phyloP scores from a whole-genome alignment of 257 asterid species.

The Fraxinus anomala region DNA sequence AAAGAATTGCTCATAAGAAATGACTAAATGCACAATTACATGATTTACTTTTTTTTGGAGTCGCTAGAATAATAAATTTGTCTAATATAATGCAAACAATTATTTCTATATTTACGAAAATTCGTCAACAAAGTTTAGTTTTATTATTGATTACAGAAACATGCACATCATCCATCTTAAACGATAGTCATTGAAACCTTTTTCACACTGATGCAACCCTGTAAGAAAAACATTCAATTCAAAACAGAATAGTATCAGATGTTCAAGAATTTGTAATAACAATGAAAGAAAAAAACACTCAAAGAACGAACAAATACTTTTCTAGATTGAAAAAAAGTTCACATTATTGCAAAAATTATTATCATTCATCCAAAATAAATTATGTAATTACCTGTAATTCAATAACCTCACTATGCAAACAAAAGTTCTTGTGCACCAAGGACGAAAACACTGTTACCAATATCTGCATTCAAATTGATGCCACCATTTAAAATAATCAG shows the following conservation, averaged over 20 bases:
- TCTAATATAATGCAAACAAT: no score
- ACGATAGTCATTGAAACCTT: neutral
- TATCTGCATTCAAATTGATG: conserved; percentile 51
- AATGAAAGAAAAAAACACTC: no score
- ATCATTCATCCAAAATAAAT: neutral
- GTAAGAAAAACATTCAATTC: no score
- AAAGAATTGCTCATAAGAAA: neutral
- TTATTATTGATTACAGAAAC: neutral
- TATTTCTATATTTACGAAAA: neutral
- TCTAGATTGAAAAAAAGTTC: neutral
- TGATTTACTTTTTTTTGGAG: neutral
- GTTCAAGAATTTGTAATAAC: no score
- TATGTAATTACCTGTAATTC: conserved; percentile 54
- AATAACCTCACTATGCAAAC: conserved; percentile 50
- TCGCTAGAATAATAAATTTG: no score
- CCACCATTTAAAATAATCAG: neutral
- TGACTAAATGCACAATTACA: neutral
- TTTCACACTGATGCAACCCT: neutral
- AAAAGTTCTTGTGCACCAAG: conserved; percentile 52
- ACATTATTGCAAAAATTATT: neutral
- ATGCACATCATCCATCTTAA: neutral
- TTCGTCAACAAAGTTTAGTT: neutral
- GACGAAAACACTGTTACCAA: conserved; percentile 47
- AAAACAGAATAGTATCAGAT: no score
- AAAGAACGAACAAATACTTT: neutral